Evolutionary conservation across 2,329 filamentous ascomycete genomes (phyloP).

Genomic region (Neurospora crassa): DNA sequence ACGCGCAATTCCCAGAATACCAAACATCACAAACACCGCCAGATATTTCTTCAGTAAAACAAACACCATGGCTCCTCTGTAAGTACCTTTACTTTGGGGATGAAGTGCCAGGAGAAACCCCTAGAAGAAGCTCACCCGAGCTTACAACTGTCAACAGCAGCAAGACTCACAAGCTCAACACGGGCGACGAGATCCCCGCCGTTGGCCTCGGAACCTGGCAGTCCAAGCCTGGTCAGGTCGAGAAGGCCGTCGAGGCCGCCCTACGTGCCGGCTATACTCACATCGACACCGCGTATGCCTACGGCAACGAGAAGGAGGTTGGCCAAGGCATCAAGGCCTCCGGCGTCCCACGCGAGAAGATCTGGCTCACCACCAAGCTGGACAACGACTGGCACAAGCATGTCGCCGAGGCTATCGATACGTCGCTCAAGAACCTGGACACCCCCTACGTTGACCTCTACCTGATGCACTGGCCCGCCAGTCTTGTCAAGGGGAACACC

Average conservation of each 20-base stretch:
- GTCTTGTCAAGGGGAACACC: conserved; percentile 49
- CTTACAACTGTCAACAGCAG: conserved; percentile 15
- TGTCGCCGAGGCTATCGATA: conserved; percentile 50
- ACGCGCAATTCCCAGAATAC: not conserved
- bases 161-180: conserved; percentile 60
- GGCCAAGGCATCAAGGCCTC: conserved; percentile 55
- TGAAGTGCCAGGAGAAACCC: not conserved
- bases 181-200: conserved; percentile 68
- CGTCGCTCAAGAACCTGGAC: conserved; percentile 50
- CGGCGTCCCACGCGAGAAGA: conserved; percentile 53
- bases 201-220: conserved; percentile 75
- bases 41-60: not conserved
- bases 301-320: conserved; percentile 66
- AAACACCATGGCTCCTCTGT: not conserved
- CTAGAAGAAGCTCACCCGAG: not conserved
- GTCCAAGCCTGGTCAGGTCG: conserved; percentile 58
- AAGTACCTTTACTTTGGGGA: not conserved
- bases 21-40: not conserved
- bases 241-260: conserved; percentile 60
- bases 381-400: conserved; percentile 71
- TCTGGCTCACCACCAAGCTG: conserved; percentile 74
- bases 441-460: conserved; percentile 61
- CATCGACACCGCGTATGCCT: conserved; percentile 68
- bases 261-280: conserved; percentile 62
- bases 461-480: conserved; percentile 64